phyloP scores from a whole-genome alignment of 2,329 filamentous ascomycete genomes.

The Rosellinia necatrix region DNA sequence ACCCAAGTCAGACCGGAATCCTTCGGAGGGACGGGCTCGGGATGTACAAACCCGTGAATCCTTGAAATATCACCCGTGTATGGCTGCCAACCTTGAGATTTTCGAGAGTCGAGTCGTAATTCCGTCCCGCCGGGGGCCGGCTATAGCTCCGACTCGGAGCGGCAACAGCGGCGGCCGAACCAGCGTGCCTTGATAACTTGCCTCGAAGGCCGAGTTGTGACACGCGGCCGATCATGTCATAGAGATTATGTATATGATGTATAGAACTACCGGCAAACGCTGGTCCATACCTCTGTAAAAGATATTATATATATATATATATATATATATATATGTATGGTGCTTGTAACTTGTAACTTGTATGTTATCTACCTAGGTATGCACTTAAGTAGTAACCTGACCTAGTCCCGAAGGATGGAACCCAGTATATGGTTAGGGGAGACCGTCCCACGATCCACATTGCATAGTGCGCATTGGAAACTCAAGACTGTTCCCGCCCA shows the following conservation, averaged over 20 bases:
- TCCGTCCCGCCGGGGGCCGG: constrained; percentile 24
- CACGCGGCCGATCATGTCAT: constrained; percentile 11
- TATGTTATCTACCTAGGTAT: too few relatives aligned
- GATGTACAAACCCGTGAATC: constrained; percentile 45
- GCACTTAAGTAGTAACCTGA: not conserved
- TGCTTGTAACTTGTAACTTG: too few relatives aligned
- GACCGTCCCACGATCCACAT: not conserved
- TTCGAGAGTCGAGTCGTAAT: constrained; percentile 42
- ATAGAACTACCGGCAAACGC: not conserved
- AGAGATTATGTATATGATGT: not conserved
- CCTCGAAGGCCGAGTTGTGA: not conserved
- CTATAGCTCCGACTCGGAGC: constrained; percentile 30
- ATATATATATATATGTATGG: too few relatives aligned
- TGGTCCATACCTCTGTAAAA: too few relatives aligned
- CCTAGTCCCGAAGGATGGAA: not conserved
- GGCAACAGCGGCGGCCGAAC: constrained; percentile 3
- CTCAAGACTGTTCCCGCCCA: not conserved
- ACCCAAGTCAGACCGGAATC: constrained; percentile 3
- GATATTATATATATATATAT: too few relatives aligned
- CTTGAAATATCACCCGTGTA: constrained; percentile 49
- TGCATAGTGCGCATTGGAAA: not conserved
- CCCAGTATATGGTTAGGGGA: not conserved
- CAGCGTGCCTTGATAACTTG: constrained; percentile 13
- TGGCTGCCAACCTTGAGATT: constrained; percentile 47
- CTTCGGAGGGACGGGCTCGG: not conserved